Evolutionary conservation across 441 rosid species (phyloP), one percentile per base, ranked within the genome.

Genomic region (Hura crepitans): DNA sequence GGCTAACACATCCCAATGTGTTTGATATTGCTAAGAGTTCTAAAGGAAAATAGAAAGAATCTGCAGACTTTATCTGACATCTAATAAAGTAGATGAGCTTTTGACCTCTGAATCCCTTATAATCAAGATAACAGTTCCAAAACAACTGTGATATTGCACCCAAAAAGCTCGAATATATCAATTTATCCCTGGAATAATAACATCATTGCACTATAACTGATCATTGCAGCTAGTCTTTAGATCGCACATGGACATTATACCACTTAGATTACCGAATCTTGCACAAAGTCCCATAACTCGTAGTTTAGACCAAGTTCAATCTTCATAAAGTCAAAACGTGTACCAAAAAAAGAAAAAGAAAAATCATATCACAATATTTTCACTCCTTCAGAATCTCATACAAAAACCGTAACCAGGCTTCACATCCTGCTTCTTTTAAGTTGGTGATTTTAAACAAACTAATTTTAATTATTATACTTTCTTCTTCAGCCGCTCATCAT

Each of bases 21-120:
- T 73, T 80, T 71, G 74, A 66, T 72, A 78, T 74, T 58, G 75
- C 77, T 80, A 78, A 66, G 74, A 71, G 61, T 71, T 73, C 79
- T 71, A 73, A 67, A 71, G 64, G 69, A 62, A 75, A 66, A 74
- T 35, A 77, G 78, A 69, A n/a, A 75, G 73, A 64, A 64, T 71
- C 81, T 45, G 75, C 69, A 54, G 64, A 63, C 63, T 43, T 61
- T 59, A 68, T 70, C 75, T 68, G 74, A 72, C 59, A 77, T 71
- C 78, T 47, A 72, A 63, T 30, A 75, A 66, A 62, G 63, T 46
- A 66, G 51, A 58, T 54, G 60, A 60, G 58, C 25, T 63, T 61
- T 73, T 62, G 65, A 69, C 23, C 72, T 75, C 71, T 72, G 68
- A 57, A 68, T 74, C 49, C 70, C 83, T 61, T 39, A 33, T 15